Base-by-base conservation (phyloP, 345 rosid genomes). In the Citrus reticulata region DNA sequence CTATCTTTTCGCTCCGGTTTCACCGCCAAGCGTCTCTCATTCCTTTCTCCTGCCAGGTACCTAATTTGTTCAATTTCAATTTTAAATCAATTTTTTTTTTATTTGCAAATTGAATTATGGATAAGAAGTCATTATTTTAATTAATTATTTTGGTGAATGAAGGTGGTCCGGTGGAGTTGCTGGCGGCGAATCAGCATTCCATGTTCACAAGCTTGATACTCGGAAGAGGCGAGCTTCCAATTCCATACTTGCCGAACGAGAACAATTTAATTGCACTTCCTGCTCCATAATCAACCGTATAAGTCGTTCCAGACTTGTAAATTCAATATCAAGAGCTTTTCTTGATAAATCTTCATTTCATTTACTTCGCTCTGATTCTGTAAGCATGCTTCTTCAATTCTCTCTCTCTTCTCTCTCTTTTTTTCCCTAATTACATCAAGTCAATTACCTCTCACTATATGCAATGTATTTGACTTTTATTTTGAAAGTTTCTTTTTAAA, bases 321-420 rank as follows among this genome's bases (percentile, higher is more conserved):
- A 86, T 84, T 75, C 84, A 51, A 24, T 49, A 17, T 88, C 88
- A 0, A 79, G 89, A 73, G 91, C 87, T 49, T 93, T 93, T 79
- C 40, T 59, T 17, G 97, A 96, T 77, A 91, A 82, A 78, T 90
- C 95, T 78, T 14, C 82, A 20, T 89, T 90, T 83, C 80, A 70
- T 80, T 88, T 88, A 83, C 70, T 79, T 51, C 54, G 49, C 71
- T 68, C 83, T 63, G 60, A 29, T 81, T 75, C 80, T 79, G 97
- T 91, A 49, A 83, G 98, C 86, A 51, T 20, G 74, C 39, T 79
- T 77, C 57, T 25, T 40, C 34, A 24, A n/a, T 13, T 68, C 25
- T 29, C 51, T 46, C 17, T 13, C 42, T 19, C 51, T 13, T 46
- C 17, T 13, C 42, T 19, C 51, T 13, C 51, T 1, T 1, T 11